phyloP scores from a whole-genome alignment of 768 basidiomycete species.

The Neoboletus subvelutipes region DNA sequence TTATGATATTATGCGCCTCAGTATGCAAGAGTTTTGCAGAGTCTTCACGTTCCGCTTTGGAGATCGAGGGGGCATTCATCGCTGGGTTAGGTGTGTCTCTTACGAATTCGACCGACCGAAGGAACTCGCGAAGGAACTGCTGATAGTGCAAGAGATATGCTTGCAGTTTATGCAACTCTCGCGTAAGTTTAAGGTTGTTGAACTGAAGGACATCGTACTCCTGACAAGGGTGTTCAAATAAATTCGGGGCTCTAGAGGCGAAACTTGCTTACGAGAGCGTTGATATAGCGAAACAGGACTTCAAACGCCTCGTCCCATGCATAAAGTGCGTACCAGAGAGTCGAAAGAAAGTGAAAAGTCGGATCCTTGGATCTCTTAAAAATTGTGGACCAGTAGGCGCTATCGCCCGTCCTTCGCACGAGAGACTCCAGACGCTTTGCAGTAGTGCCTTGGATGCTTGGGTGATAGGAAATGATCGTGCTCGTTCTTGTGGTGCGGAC shows the following conservation, averaged over 20 bases:
- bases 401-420: slow-evolving; percentile 26
- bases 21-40: slow-evolving; percentile 31
- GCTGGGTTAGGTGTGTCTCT: slow-evolving; percentile 49
- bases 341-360: slow-evolving; percentile 36
- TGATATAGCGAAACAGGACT: slow-evolving; percentile 48
- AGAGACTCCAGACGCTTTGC: slow-evolving; percentile 28
- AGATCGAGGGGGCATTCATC: slow-evolving; percentile 30
- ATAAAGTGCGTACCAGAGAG: slow-evolving; percentile 60
- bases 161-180: slow-evolving; percentile 54
- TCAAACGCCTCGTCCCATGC: slow-evolving; percentile 63
- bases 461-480: slow-evolving; percentile 38
- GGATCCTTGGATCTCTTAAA: slow-evolving; percentile 31
- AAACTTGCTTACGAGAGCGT: slow-evolving; percentile 38
- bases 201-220: slow-evolving; percentile 44
- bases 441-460: slow-evolving; percentile 23
- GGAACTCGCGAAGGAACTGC: slow-evolving; percentile 53
- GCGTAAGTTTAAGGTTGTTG: slow-evolving; percentile 46
- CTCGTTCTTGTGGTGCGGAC: slow-evolving; percentile 33
- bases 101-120: slow-evolving; percentile 50
- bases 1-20: slow-evolving; percentile 48
- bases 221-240: slow-evolving; percentile 27
- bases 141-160: slow-evolving; percentile 56
- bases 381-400: slow-evolving; percentile 37
- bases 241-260: neutral
- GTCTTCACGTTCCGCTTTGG: slow-evolving; percentile 18